These are phyloP conservation scores for Fusarium burgessii DNA, from an alignment of 2,329 filamentous ascomycete species.

Conservation along the genomic window DNA sequence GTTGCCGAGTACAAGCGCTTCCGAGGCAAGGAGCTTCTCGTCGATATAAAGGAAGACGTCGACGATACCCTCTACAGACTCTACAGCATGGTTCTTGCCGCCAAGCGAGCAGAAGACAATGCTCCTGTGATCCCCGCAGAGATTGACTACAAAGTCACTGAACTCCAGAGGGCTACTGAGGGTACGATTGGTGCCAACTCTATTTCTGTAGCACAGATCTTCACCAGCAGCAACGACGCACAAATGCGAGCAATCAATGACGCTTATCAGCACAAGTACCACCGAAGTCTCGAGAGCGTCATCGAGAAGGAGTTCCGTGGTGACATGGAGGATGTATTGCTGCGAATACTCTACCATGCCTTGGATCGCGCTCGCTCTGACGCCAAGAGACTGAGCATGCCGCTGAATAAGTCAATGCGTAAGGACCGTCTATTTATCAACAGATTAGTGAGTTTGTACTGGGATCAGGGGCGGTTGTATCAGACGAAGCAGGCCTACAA, in stretches of 20 bases:
- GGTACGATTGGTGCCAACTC: conserved; percentile 48
- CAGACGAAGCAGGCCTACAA: conserved; percentile 67
- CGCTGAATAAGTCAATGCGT: conserved; percentile 45
- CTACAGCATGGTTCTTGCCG: conserved; percentile 51
- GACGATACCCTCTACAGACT: conserved; percentile 48
- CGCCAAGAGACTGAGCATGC: conserved; percentile 41
- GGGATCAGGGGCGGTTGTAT: conserved; percentile 47
- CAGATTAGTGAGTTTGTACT: conserved; percentile 49
- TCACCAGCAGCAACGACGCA: conserved; percentile 48
- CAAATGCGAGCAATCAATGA: conserved; percentile 50
- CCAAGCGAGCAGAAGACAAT: conserved; percentile 46
- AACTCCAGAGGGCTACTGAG: conserved; percentile 51
- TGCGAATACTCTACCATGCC: conserved; percentile 47
- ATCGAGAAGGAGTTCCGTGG: conserved; percentile 53
- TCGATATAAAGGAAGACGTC: conserved; percentile 50
- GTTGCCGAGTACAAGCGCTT: conserved; percentile 46
- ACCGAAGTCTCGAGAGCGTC: conserved; percentile 49
- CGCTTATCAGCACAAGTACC: conserved; percentile 50
- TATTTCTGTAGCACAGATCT: conserved; percentile 50
- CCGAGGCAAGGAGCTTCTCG: conserved; percentile 47
- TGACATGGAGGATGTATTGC: conserved; percentile 51
- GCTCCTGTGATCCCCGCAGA: conserved; percentile 45
- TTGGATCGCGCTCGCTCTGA: conserved; percentile 43
- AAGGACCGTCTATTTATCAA: conserved; percentile 51
- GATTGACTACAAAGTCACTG: conserved; percentile 50